Percentiles rank a stretch among this genome's conserved stretches.
phyloP scores from a whole-genome alignment of 768 basidiomycete genomes.

The Leccinum obscurum region DNA sequence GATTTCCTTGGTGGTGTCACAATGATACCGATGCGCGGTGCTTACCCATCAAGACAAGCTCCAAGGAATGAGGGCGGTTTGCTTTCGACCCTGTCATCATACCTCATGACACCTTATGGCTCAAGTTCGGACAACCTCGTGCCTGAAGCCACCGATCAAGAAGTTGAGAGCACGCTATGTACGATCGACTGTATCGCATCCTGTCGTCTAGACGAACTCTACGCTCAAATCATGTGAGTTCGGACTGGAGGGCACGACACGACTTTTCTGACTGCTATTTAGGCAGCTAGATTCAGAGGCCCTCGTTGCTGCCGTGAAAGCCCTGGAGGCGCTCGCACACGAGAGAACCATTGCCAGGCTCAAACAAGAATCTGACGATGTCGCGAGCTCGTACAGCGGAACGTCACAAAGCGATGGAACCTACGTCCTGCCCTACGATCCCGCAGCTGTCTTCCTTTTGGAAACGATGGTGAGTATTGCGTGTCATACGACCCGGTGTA shows the following conservation, averaged over 20 bases:
- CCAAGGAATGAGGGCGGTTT: constrained; percentile 84
- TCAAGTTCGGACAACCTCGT: constrained; percentile 71
- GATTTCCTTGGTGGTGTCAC: constrained; percentile 96
- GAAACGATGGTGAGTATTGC: constrained; percentile 94
- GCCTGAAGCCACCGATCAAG: constrained; percentile 85
- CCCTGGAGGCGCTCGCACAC: constrained; percentile 88
- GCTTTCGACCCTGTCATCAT: constrained; percentile 90
- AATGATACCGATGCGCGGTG: constrained; percentile 85
- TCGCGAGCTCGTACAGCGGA: constrained; percentile 34
- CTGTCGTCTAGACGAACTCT: constrained; percentile 92
- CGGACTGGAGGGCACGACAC: not conserved
- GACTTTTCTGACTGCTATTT: constrained; percentile 13
- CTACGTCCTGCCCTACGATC: constrained; percentile 84
- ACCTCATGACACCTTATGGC: constrained; percentile 93
- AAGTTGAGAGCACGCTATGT: constrained; percentile 92
- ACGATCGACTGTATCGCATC: constrained; percentile 94
- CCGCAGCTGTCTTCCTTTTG: constrained; percentile 90
- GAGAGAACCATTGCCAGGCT: constrained; percentile 81
- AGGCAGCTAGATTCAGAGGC: constrained; percentile 82
- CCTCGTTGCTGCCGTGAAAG: constrained; percentile 79
- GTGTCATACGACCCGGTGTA: constrained; percentile 69
- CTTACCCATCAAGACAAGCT: constrained; percentile 60
- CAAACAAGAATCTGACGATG: constrained; percentile 68
- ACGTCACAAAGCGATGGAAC: constrained; percentile 41
- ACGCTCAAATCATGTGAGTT: constrained; percentile 87